Evolutionary conservation across 2,329 filamentous ascomycete species (phyloP), one percentile per base, ranked within the genome.

Genomic region (Cytospora piceae): DNA sequence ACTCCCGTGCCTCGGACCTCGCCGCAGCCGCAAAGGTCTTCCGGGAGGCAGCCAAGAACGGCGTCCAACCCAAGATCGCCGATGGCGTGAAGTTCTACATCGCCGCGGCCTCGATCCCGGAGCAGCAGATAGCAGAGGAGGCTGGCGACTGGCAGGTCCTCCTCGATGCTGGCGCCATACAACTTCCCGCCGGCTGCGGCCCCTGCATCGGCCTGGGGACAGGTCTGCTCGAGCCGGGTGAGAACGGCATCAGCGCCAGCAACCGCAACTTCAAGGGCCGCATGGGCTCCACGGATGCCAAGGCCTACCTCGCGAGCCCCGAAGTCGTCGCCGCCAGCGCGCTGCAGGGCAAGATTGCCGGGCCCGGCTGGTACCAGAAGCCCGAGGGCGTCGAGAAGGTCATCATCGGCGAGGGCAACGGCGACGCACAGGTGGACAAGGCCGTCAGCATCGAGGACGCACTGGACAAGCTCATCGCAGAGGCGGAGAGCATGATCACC

Each of bases 261-360:
- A 97, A 97, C 80, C 84, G 94, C 14, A 97, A 97, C 77, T 97
- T 94, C 82, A 93, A 94, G 77, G 94, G 93, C 0, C 87, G 94
- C 3, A 96, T 97, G 91, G 94, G 94, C 3, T 89, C 85, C 17
- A 87, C 85, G 3, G 87, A 91, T 6, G 91, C 93, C 0, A 88
- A 93, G 73, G 92, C 93, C 0, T 97, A 97, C 75, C 87, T 97
- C 0, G 91, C 90, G 7, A 94, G 90, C 70, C 94, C 95, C 0
- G 94, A 97, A 73, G 89, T 97, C 2, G 94, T 98, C 0, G 94
- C 94, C 4, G 94, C 95, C 9, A 96, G 92, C 72, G 94, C 94
- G 2, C 79, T 97, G 0, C 72, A 81, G 11, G 90, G 90, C 15
- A 84, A 83, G 66, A 91, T 92, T 49, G 80, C 85, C n/a, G 90